These are phyloP conservation scores for Inga leiocalycina DNA, from an alignment of 306 rosid genomes.

Conservation along the genomic window DNA sequence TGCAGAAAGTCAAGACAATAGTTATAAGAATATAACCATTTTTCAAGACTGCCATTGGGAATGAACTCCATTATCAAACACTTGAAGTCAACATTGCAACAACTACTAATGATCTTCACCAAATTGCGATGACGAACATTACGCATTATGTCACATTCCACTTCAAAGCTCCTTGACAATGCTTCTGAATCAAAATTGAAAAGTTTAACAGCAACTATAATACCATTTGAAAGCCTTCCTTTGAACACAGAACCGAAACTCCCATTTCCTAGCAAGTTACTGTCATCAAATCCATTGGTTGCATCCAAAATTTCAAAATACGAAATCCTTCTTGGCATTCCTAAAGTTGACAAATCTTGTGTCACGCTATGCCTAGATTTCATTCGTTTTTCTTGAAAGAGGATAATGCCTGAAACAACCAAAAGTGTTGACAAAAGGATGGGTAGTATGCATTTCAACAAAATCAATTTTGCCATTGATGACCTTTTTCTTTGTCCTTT, in stretches of 20 bases:
- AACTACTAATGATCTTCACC: background rate
- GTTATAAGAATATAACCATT: background rate
- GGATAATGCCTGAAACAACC: background rate
- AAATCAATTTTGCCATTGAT: background rate
- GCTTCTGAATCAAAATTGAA: background rate
- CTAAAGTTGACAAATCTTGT: background rate
- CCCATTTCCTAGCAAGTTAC: background rate
- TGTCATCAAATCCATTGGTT: background rate
- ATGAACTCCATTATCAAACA: background rate
- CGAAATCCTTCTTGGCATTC: background rate
- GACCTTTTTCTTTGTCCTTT: background rate
- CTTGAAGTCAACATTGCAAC: background rate
- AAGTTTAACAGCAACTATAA: background rate
- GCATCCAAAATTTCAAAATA: background rate
- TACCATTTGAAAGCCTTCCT: background rate
- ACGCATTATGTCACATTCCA: background rate
- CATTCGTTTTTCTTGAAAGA: background rate
- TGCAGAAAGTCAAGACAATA: background rate
- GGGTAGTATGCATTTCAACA: background rate
- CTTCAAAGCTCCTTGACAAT: background rate
- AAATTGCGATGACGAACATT: background rate
- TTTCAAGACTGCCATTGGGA: background rate
- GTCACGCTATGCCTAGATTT: background rate
- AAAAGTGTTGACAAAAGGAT: background rate
- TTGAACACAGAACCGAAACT: background rate